Base-by-base conservation (phyloP, 441 rosid species). In the Theobroma grandiflorum region DNA sequence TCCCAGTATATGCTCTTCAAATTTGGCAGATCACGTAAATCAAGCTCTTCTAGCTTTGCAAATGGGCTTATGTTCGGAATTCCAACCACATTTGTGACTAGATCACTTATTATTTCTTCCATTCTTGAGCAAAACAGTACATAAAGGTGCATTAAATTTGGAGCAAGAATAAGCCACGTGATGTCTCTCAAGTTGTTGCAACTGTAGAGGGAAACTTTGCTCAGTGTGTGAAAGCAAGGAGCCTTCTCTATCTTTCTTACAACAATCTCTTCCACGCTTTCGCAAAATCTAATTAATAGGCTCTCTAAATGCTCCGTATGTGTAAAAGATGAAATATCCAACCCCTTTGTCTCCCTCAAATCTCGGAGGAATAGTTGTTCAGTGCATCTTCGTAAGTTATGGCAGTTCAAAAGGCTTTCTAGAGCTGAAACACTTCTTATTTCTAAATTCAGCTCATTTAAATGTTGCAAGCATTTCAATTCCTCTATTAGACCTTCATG, bases 151-250 rank as follows among this genome's bases (percentile, higher is more conserved):
- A 4, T 72, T 53, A 37, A n/a, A 37, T 72, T 72, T 10, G 76
- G 76, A n/a, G 15, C 76, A n/a, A 72, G 64, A 53, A 72, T 18
- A 42, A 72, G n/a, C 76, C 76, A 37, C 1, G 45, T 72, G 0
- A 2, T 0, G 10, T 72, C 76, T 2, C n/a, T 72, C 35, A 72
- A 12, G 38, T 72, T 20, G 33, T 16, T 0, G 10, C 47, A 72
- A 16, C 9, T 1, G 3, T 0, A 1, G 3, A 72, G 16, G 6
- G 0, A 0, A 35, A 53, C n/a, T 0, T 0, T 0, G 0, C 6
- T 52, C 62, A 72, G 40, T 35, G 42, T 15, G 14, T 14, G 42
- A 33, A 49, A 71, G 14, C 1, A 10, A 20, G 40, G 12, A 70
- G 58, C 0, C 4, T 0, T 7, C 3, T 8, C 8, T 7, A 57